Evolutionary conservation across 345 rosid genomes (phyloP), one percentile per base, ranked within the genome.

Genomic region (Pugionium cornutum): DNA sequence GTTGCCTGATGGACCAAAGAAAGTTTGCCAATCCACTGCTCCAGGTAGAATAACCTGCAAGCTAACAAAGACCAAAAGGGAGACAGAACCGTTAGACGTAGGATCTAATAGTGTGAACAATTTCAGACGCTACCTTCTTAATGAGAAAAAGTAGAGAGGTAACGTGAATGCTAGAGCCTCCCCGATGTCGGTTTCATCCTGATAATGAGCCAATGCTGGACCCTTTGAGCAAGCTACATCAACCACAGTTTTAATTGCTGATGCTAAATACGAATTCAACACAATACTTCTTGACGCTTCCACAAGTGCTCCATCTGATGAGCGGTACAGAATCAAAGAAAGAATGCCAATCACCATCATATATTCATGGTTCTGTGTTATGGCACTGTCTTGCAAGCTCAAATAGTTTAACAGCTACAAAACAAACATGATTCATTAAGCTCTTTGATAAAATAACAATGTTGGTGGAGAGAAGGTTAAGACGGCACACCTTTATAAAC

Each of bases 201-300:
- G 84, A 77, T 58, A 70, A 58, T 79, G 90, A 49, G 58, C 46
- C 64, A 86, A 67, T 58, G 84, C 69, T 60, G 96, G 95, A 45
- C 95, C 96, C 73, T 77, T 84, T 41, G 89, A 76, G 77, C 85
- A 80, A 69, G 84, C 87, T 59, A 68, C 80, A 64, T 59, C 75
- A 51, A 88, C 76, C 18, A 72, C 72, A 71, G 44, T 77, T 64
- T 76, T 74, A 74, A 88, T 67, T 7, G 71, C 67, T 52, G 92
- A 83, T 50, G 75, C 79, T 73, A 90, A 71, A 26, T 81, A 81
- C 78, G 83, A 65, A 76, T 76, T 94, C 39, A 79, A 76, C 62
- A 82, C 71, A 56, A 90, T 83, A 62, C 78, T 75, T 78, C 85
- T 86, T 56, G 99, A 83, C 72, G 92, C 82, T 72, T 85, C 88